A percentile compares a stretch with the other conserved stretches of the same genome.
Evolutionary conservation across 2,329 filamentous ascomycete genomes (phyloP).

Genomic region (Epichloe sibirici): DNA sequence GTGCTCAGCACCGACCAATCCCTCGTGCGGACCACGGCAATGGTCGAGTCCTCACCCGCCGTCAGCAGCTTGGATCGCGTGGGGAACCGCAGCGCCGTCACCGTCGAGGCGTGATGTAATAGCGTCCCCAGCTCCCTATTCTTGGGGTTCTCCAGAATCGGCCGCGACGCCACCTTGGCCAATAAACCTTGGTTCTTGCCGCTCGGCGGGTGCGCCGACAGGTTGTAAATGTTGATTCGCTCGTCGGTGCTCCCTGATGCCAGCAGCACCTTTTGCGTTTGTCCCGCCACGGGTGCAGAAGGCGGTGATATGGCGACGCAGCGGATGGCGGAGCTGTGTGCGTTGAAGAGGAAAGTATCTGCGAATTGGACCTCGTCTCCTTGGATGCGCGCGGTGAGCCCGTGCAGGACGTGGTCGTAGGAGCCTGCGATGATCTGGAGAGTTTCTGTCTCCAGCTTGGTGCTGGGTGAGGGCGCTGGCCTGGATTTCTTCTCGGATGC

Average conservation of each 20-base stretch:
- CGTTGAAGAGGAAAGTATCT: slow-evolving; percentile 92
- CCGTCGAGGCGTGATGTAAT: slow-evolving; percentile 71
- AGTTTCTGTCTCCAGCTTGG: slow-evolving; percentile 29
- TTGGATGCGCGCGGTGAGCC: slow-evolving; percentile 62
- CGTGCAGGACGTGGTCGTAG: slow-evolving; percentile 88
- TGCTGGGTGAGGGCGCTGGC: slow-evolving; percentile 7
- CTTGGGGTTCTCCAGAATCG: slow-evolving; percentile 70
- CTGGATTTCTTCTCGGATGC: slow-evolving; percentile 2
- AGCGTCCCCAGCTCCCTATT: slow-evolving; percentile 83
- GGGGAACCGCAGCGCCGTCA: slow-evolving; percentile 72
- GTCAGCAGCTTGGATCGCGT: slow-evolving; percentile 78
- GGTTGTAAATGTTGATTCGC: slow-evolving; percentile 84
- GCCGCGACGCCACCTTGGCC: slow-evolving; percentile 56
- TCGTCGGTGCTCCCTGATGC: slow-evolving; percentile 90
- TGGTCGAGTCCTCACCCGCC: slow-evolving; percentile 81
- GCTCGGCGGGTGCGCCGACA: slow-evolving; percentile 58
- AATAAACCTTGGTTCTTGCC: slow-evolving; percentile 45
- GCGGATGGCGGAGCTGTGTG: slow-evolving; percentile 80
- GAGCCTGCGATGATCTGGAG: slow-evolving; percentile 87
- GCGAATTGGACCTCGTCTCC: slow-evolving; percentile 50
- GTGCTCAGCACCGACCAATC: slow-evolving; percentile 83
- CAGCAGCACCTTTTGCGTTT: slow-evolving; percentile 72
- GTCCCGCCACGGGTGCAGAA: slow-evolving; percentile 46
- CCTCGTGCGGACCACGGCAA: slow-evolving; percentile 73
- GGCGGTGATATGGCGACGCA: slow-evolving; percentile 76